phyloP scores from a whole-genome alignment of 1,284 basidiomycete genomes.

The Psilocybe mexicana region DNA sequence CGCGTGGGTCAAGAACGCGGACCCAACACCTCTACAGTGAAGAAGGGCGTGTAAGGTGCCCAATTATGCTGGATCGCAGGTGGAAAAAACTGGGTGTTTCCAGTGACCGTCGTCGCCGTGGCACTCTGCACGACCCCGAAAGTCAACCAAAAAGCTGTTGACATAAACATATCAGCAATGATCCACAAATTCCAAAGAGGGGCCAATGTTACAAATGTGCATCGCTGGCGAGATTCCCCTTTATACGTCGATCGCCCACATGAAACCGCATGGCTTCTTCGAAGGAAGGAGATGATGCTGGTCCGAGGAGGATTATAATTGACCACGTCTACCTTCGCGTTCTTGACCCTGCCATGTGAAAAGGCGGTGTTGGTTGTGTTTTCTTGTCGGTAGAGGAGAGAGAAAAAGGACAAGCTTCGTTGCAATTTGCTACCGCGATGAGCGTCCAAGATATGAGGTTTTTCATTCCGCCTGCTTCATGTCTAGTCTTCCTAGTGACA shows the following conservation, averaged over 20 bases:
- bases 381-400: no score
- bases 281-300: neutral
- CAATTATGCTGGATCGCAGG: constrained; percentile 38
- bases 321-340: neutral
- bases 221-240: neutral
- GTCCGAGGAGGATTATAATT: neutral
- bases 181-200: neutral
- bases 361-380: neutral
- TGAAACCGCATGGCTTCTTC: neutral
- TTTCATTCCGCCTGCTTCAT: no score
- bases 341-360: neutral
- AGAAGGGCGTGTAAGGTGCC: constrained; percentile 64
- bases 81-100: constrained; percentile 13
- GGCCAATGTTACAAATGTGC: neutral
- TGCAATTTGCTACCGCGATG: no score
- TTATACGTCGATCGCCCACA: neutral
- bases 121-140: neutral
- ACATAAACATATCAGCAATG: neutral
- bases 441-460: no score
- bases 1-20: no score
- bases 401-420: no score
- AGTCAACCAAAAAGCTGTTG: neutral
- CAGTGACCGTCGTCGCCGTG: neutral
- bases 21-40: constrained; percentile 34
- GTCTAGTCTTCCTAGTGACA: no score